Evolutionary conservation across 2,329 filamentous ascomycete species (phyloP).

Genomic region (Fonsecaea multimorphosa): DNA sequence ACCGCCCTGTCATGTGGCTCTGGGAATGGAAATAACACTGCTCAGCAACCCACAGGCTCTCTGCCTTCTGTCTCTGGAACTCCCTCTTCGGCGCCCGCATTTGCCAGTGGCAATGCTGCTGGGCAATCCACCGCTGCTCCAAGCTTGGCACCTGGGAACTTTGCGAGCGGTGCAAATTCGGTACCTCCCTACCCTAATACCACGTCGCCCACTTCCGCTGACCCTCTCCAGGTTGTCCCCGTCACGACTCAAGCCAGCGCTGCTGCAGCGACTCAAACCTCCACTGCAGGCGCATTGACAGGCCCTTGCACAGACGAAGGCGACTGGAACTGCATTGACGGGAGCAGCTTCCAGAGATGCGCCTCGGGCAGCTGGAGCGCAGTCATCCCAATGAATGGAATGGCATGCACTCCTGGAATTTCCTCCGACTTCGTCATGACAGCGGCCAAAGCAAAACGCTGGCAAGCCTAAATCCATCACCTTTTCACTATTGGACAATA

Average conservation of each 20-base stretch:
- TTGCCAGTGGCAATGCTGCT: slow-evolving; percentile 7
- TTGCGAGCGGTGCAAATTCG: slow-evolving; percentile 27
- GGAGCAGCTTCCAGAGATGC: slow-evolving; percentile 66
- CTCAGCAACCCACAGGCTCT: slow-evolving; percentile 24
- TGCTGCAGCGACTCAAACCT: slow-evolving; percentile 8
- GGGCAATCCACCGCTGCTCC: slow-evolving; percentile 2
- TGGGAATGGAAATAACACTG: slow-evolving; percentile 36
- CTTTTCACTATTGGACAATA: neutral
- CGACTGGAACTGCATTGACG: slow-evolving; percentile 63
- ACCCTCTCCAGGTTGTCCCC: slow-evolving; percentile 20
- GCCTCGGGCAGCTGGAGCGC: slow-evolving; percentile 63
- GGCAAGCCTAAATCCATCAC: slow-evolving; percentile 2
- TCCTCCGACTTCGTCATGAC: slow-evolving; percentile 24
- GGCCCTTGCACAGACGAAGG: slow-evolving; percentile 61
- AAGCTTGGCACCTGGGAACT: slow-evolving; percentile 22
- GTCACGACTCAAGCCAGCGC: slow-evolving; percentile 10
- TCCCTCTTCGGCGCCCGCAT: neutral
- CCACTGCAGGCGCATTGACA: slow-evolving; percentile 46
- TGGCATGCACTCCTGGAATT: slow-evolving; percentile 55
- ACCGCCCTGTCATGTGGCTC: slow-evolving; percentile 34
- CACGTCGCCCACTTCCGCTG: neutral
- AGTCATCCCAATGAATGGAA: slow-evolving; percentile 59
- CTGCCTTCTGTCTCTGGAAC: slow-evolving; percentile 13
- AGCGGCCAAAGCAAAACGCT: slow-evolving; percentile 27
- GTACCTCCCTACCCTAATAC: neutral